Conservation (phyloP, 1,284 basidiomycete species). For the Rhizopogon parksii region DNA sequence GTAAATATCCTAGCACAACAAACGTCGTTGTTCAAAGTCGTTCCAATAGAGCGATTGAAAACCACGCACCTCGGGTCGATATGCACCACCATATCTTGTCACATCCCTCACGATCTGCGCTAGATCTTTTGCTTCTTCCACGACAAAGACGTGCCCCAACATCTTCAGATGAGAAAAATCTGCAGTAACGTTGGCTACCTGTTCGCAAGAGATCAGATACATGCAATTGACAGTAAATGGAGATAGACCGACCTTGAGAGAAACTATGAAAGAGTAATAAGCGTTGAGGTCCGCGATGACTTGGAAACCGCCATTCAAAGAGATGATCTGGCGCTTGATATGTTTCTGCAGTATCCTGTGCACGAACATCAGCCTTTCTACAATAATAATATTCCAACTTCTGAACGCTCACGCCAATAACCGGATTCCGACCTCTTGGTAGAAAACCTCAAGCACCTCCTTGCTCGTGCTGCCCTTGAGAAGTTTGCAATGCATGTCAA, state of each 20-base stretch:
- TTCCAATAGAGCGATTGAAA: neutral
- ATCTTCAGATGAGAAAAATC: conserved; percentile 95
- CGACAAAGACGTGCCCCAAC: conserved; percentile 92
- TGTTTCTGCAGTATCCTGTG: conserved; percentile 90
- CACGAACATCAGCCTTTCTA: neutral
- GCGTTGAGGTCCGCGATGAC: conserved; percentile 94
- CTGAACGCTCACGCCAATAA: conserved; percentile 65
- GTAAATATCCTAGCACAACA: conserved; percentile 68
- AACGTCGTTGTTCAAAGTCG: conserved; percentile 1
- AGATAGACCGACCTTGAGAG: conserved; percentile 53
- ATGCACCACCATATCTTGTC: conserved; percentile 87
- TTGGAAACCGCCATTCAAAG: conserved; percentile 87
- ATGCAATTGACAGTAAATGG: neutral
- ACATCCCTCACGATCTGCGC: conserved; percentile 94
- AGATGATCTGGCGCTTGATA: conserved; percentile 94
- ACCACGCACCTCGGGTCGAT: conserved; percentile 74
- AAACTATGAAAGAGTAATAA: conserved; percentile 83
- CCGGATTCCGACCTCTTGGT: conserved; percentile 93
- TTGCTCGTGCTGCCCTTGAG: conserved; percentile 91
- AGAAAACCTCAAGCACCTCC: conserved; percentile 95
- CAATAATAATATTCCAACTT: neutral
- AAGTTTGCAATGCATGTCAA: conserved; percentile 86
- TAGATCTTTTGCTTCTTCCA: conserved; percentile 88
- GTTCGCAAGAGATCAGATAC: neutral
- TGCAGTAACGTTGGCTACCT: conserved; percentile 62